Conservation (phyloP, 768 basidiomycete genomes). For the Lactarius evosmus region DNA sequence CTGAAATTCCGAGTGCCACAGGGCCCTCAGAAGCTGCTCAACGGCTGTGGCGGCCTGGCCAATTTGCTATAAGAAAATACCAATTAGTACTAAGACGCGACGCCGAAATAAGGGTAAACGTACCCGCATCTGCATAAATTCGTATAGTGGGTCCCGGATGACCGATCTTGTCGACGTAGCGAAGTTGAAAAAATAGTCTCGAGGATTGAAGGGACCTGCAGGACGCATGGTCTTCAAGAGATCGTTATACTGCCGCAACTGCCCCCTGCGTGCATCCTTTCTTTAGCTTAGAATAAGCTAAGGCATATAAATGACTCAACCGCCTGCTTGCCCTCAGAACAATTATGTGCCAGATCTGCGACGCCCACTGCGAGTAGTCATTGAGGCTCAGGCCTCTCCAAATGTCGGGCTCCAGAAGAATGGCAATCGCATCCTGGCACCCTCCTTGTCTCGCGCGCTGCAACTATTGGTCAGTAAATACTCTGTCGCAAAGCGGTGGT, state of each 20-base stretch:
- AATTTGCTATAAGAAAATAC: conserved; percentile 44
- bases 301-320: conserved; percentile 36
- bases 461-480: neutral
- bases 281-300: conserved; percentile 3
- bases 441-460: conserved; percentile 69
- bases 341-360: conserved; percentile 75
- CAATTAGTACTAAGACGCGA: neutral
- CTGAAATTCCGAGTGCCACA: conserved; percentile 82
- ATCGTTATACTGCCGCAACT: conserved; percentile 62
- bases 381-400: conserved; percentile 65
- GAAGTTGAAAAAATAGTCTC: conserved; percentile 54
- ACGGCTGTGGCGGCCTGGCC: conserved; percentile 62
- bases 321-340: conserved; percentile 64
- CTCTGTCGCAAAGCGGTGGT: neutral
- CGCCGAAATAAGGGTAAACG: conserved; percentile 23
- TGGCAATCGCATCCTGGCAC: conserved; percentile 57
- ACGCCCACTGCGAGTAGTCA: conserved; percentile 71
- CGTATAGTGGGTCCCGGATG: conserved; percentile 43
- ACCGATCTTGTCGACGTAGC: conserved; percentile 35
- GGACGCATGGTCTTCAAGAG: conserved; percentile 60
- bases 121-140: conserved; percentile 42
- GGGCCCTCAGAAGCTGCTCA: conserved; percentile 61
- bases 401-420: conserved; percentile 62
- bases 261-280: conserved; percentile 46
- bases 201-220: conserved; percentile 48